Evolutionary conservation across 495 filamentous ascomycete genomes (phyloP), one percentile per base, ranked within the genome.

Genomic region (Talaromyces nanjingensis): DNA sequence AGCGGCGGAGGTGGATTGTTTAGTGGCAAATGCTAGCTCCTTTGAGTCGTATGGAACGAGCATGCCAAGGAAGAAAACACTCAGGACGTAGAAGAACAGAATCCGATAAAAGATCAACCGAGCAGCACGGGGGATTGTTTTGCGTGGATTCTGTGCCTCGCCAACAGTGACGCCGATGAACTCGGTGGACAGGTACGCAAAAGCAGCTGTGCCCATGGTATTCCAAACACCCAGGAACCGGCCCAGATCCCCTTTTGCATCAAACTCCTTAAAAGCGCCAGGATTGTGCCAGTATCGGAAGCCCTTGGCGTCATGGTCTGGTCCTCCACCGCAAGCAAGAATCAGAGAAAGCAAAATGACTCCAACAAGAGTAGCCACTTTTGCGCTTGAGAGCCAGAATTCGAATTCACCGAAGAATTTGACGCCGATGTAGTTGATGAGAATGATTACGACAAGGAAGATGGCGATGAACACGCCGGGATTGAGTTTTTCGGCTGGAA

Each of bases 111-210:
- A 93, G 58, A 87, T 89, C 65, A 90, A 83, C 63, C 85, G 87
- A 45, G 87, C 86, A 4, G 92, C 91, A 63, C 81, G 80, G 47
- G 90, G 89, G 39, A 93, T 88, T 14, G 84, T 84, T 68, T 84
- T 84, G 60, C 84, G 79, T 0, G 92, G 89, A 72, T 91, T 89
- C 11, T 80, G 80, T 24, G 88, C 86, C 74, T 93, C 90, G 7
- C 82, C 75, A 22, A 82, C 74, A 4, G 76, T 77, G 57, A 87
- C 79, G 59, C 85, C 91, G 60, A 94, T 85, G 27, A 92, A 79
- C 76, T 97, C 92, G 14, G 91, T 93, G 42, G 91, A 90, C 42
- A 92, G 78, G 67, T 91, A 93, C 25, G 91, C 89, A 64, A 93
- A 92, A 3, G 86, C 89, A 6, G 90, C 89, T 60, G 85, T 87